A percentile compares a stretch with the other conserved stretches of the same genome.
Evolutionary conservation across 2,329 filamentous ascomycete species (phyloP).

Genomic region (Dryadomyces quercivorus): DNA sequence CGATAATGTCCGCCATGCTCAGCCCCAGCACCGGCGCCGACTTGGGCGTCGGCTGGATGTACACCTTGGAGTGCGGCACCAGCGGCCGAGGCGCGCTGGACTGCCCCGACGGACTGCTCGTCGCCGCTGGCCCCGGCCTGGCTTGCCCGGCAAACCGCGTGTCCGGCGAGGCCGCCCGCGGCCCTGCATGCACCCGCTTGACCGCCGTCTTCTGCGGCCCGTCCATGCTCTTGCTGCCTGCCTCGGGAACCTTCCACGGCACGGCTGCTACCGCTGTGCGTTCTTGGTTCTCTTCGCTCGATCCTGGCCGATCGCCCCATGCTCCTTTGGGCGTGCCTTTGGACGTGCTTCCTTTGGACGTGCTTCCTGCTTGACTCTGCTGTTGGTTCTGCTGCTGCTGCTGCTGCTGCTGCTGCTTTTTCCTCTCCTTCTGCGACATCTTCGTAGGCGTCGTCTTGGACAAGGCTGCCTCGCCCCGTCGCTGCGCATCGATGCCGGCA

Average conservation of each 20-base stretch:
- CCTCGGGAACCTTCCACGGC: constrained; percentile 1
- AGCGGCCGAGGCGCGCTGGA: constrained; percentile 20
- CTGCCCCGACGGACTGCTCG: neutral
- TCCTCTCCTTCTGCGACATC: constrained; percentile 85
- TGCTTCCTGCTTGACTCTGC: constrained; percentile 25
- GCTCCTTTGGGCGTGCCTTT: too few species aligned
- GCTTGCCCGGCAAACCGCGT: constrained; percentile 50
- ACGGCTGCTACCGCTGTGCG: neutral
- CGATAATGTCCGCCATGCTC: constrained; percentile 79
- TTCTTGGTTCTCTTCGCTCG: too few species aligned
- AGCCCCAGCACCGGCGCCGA: constrained; percentile 48
- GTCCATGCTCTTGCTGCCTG: neutral
- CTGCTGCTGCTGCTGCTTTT: constrained; percentile 64
- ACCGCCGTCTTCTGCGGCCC: constrained; percentile 20
- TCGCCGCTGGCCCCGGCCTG: constrained; percentile 22
- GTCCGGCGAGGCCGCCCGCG: constrained; percentile 45
- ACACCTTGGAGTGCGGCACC: constrained; percentile 49
- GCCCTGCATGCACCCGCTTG: constrained; percentile 25
- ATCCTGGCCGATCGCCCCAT: too few species aligned
- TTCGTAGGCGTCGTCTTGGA: constrained; percentile 37
- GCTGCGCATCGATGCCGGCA: constrained; percentile 39
- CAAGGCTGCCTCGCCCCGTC: constrained; percentile 13
- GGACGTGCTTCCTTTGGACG: neutral
- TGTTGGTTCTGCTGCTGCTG: constrained; percentile 29
- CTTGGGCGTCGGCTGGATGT: constrained; percentile 43